Evolutionary conservation across 2,329 filamentous ascomycete species (phyloP).

Genomic region (Apiospora rasikravindrae): DNA sequence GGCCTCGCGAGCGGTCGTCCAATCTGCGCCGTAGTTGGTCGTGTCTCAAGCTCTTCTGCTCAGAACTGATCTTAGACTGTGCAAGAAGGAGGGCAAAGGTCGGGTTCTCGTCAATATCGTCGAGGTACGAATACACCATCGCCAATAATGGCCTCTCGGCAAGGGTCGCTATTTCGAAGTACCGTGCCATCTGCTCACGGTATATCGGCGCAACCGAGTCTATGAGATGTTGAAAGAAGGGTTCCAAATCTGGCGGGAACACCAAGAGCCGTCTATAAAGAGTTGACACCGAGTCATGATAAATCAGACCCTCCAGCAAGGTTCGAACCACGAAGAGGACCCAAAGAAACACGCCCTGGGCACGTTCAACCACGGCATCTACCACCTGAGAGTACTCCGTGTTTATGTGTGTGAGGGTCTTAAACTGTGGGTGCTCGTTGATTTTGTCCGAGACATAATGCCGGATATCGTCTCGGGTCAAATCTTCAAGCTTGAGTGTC

Average conservation of each 20-base stretch:
- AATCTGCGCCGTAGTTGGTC: neutral
- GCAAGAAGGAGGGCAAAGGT: neutral
- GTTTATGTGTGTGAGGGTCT: neutral
- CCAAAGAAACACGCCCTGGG: slow-evolving; percentile 9
- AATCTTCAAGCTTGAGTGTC: neutral
- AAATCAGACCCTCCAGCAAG: neutral
- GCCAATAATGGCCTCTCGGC: neutral
- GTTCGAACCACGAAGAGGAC: neutral
- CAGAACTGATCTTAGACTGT: neutral
- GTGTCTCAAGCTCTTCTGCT: neutral
- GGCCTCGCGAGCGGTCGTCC: neutral
- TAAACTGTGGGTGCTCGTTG: neutral
- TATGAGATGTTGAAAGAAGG: neutral
- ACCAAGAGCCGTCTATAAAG: neutral
- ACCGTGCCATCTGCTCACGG: neutral
- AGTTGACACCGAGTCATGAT: neutral
- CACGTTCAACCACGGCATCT: neutral
- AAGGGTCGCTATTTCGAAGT: neutral
- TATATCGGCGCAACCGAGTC: neutral
- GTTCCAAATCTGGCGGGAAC: neutral
- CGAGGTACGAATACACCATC: neutral
- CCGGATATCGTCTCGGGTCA: neutral
- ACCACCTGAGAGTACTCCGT: neutral
- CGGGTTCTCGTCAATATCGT: neutral
- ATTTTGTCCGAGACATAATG: neutral